Evolutionary conservation across 2,329 filamentous ascomycete genomes (phyloP).

Genomic region (Fusarium sp.): DNA sequence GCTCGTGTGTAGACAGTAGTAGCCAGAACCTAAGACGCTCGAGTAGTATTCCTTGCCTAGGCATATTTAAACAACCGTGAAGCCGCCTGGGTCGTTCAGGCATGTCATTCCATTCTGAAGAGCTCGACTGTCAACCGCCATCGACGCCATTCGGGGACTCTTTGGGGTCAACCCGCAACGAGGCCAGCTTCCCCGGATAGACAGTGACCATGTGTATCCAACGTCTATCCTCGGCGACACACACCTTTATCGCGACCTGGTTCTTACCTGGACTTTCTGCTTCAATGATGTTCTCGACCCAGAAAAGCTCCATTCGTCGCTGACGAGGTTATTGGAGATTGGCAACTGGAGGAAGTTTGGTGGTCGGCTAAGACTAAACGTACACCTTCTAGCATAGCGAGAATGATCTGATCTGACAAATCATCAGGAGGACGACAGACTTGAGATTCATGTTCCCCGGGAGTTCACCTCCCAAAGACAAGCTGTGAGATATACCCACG

Average conservation of each 20-base stretch:
- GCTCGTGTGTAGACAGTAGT: too few species aligned
- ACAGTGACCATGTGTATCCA: constrained; percentile 10
- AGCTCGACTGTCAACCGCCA: background rate
- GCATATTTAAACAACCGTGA: background rate
- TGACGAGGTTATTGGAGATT: constrained; percentile 51
- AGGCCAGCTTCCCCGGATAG: background rate
- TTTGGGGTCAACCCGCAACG: background rate
- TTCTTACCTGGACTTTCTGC: constrained; percentile 45
- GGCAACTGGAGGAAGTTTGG: constrained; percentile 58
- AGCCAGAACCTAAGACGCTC: background rate
- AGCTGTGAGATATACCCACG: constrained; percentile 53
- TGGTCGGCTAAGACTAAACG: constrained; percentile 48
- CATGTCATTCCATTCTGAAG: background rate
- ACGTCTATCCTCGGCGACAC: constrained; percentile 9
- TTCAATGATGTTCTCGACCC: constrained; percentile 59
- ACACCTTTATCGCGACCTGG: background rate
- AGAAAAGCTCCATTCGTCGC: constrained; percentile 48
- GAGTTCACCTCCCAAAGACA: constrained; percentile 47
- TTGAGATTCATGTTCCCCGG: constrained; percentile 47
- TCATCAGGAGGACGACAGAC: constrained; percentile 33
- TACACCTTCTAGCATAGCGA: constrained; percentile 14
- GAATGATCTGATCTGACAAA: background rate
- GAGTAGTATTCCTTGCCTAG: background rate
- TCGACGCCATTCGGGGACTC: background rate
- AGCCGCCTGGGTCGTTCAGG: background rate